Evolutionary conservation across 2,329 filamentous ascomycete species (phyloP).

Genomic region (Sarocladium kiliense): DNA sequence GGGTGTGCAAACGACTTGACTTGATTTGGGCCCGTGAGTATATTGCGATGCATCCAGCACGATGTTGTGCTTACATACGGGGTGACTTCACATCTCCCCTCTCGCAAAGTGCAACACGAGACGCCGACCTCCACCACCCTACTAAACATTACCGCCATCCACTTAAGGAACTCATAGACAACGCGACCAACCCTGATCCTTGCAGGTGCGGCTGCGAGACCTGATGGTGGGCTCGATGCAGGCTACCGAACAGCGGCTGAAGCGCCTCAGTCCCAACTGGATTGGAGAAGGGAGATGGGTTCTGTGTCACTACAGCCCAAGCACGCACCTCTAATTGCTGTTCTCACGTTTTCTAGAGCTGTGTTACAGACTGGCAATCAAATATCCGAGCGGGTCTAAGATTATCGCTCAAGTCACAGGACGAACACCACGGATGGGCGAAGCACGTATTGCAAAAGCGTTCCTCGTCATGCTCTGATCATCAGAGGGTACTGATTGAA

Average conservation of each 20-base stretch:
- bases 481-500: background rate
- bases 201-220: conserved; percentile 1
- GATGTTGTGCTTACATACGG: background rate
- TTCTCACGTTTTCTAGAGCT: background rate
- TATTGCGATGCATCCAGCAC: background rate
- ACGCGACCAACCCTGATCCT: background rate
- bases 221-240: background rate
- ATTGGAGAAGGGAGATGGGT: background rate
- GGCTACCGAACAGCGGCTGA: background rate
- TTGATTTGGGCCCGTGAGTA: background rate
- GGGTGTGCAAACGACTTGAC: too few relatives aligned
- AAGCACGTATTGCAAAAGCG: too few relatives aligned
- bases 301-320: background rate
- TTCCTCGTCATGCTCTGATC: too few relatives aligned
- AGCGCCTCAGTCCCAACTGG: background rate
- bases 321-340: background rate
- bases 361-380: background rate
- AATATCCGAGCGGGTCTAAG: too few relatives aligned
- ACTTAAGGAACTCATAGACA: background rate
- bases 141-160: background rate
- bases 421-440: too few relatives aligned
- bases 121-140: background rate
- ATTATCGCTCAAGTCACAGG: too few relatives aligned
- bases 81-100: too few relatives aligned
- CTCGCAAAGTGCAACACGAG: too few relatives aligned